These are phyloP conservation scores for Metschnikowia lochheadii DNA, from an alignment of 805 yeast genomes.

Conservation along the genomic window DNA sequence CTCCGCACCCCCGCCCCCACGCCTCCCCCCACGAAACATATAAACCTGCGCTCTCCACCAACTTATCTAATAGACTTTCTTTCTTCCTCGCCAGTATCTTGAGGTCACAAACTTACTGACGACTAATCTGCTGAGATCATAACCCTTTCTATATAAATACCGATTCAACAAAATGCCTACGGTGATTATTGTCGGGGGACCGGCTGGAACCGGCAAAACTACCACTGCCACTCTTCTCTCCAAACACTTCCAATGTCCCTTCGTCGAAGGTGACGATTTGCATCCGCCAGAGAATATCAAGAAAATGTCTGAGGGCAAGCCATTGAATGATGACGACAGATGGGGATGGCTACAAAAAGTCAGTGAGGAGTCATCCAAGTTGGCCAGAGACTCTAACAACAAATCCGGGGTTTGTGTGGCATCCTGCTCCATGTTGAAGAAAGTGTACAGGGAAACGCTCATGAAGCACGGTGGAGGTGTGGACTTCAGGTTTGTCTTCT, in stretches of 20 bases:
- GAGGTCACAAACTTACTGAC: not conserved
- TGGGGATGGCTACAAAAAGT: slow-evolving; percentile 80
- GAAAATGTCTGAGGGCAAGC: slow-evolving; percentile 79
- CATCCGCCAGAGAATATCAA: slow-evolving; percentile 70
- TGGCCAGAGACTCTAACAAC: slow-evolving; percentile 27
- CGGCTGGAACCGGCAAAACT: slow-evolving; percentile 94
- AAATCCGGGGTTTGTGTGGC: slow-evolving; percentile 44
- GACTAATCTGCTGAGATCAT: too few species aligned
- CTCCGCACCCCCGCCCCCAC: slow-evolving; percentile 6
- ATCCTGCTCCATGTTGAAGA: slow-evolving; percentile 83
- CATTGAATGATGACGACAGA: slow-evolving; percentile 85
- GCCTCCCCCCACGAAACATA: slow-evolving; percentile 2
- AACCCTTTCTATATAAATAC: not conserved
- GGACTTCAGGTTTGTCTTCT: slow-evolving; percentile 57
- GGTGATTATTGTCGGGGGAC: slow-evolving; percentile 79
- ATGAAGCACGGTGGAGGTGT: slow-evolving; percentile 33
- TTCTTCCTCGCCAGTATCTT: not conserved
- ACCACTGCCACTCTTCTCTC: slow-evolving; percentile 62
- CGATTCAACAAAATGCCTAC: slow-evolving; percentile 11
- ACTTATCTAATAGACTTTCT: not conserved
- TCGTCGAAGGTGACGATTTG: slow-evolving; percentile 79
- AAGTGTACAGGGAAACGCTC: slow-evolving; percentile 63
- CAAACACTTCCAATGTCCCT: slow-evolving; percentile 45
- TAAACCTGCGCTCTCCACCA: not conserved
- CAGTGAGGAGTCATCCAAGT: slow-evolving; percentile 35